Conservation (phyloP, 2,329 filamentous ascomycete species). For the Fusarium armeniacum region DNA sequence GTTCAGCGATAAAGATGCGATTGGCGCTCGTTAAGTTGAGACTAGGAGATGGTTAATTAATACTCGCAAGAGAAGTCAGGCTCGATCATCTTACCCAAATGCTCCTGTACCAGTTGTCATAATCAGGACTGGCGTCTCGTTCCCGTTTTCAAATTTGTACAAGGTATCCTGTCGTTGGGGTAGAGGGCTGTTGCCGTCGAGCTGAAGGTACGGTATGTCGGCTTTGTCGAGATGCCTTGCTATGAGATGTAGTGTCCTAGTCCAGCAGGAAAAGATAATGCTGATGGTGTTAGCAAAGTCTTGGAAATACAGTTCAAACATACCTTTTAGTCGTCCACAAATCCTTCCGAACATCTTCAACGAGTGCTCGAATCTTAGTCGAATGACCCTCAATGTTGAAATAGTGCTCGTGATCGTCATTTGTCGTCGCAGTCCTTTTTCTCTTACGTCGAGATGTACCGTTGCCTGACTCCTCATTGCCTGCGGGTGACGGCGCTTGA, state of each 20-base stretch:
- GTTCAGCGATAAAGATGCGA: slow-evolving; percentile 65
- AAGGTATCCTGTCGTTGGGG: slow-evolving; percentile 56
- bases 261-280: slow-evolving; percentile 64
- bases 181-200: slow-evolving; percentile 61
- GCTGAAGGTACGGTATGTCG: slow-evolving; percentile 53
- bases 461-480: accelerated
- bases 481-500: accelerated
- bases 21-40: slow-evolving; percentile 65
- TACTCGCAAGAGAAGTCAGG: accelerated
- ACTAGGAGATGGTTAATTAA: slow-evolving; percentile 38
- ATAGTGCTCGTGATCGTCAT: slow-evolving; percentile 3
- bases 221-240: slow-evolving; percentile 48
- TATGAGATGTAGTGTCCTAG: slow-evolving; percentile 58
- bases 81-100: slow-evolving; percentile 57
- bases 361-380: slow-evolving; percentile 1
- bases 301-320: accelerated
- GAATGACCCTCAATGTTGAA: not conserved
- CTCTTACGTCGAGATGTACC: accelerated
- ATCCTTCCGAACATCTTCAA: slow-evolving; percentile 6
- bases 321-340: slow-evolving; percentile 21
- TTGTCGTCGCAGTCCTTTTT: accelerated
- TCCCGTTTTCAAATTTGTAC: slow-evolving; percentile 53
- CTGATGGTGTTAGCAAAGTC: slow-evolving; percentile 39
- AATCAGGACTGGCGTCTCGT: slow-evolving; percentile 57
- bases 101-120: slow-evolving; percentile 68